A percentile compares a stretch with the other conserved stretches of the same genome.
phyloP scores from a whole-genome alignment of 495 filamentous ascomycete species.

The Cryomyces antarcticus region DNA sequence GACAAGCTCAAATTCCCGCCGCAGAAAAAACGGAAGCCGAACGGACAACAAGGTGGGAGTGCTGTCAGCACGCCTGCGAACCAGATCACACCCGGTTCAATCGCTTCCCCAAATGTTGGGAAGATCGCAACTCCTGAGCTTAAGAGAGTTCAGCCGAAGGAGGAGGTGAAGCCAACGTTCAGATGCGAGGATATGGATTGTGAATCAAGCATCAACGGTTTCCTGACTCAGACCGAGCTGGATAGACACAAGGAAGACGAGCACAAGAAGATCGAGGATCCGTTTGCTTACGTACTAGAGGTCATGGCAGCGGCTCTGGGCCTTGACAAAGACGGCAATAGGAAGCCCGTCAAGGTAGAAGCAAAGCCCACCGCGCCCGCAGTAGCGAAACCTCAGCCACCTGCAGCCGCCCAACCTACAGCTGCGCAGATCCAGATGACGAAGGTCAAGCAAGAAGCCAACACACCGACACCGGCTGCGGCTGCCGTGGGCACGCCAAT shows the following conservation, averaged over 20 bases:
- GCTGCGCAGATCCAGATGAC: conserved; percentile 9
- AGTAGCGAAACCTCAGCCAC: conserved; percentile 2
- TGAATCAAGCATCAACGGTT: conserved; percentile 26
- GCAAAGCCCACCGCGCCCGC: conserved; percentile 1
- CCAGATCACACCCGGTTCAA: conserved; percentile 7
- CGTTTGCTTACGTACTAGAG: conserved; percentile 28
- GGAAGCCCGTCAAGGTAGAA: conserved; percentile 4
- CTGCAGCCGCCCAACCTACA: neutral
- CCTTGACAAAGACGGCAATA: conserved; percentile 27
- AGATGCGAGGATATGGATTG: conserved; percentile 26
- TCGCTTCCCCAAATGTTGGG: conserved; percentile 27
- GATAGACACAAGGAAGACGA: conserved; percentile 30
- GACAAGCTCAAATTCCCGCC: conserved; percentile 31
- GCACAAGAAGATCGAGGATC: conserved; percentile 31
- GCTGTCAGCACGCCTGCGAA: conserved; percentile 9
- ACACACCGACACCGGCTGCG: conserved; percentile 4
- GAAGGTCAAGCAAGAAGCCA: conserved; percentile 6
- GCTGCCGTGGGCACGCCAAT: conserved; percentile 8
- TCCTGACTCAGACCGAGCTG: conserved; percentile 31
- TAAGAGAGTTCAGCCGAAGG: conserved; percentile 12
- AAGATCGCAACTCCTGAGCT: conserved; percentile 25
- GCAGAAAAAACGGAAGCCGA: conserved; percentile 32
- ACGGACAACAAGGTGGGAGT: conserved; percentile 3
- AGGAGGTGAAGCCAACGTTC: conserved; percentile 17
- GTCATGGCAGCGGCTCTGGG: conserved; percentile 22